A percentile compares a stretch with the other conserved stretches of the same genome.
Conservation (phyloP, 2,329 filamentous ascomycete genomes). For the Hymenoscyphus fraxineus region DNA sequence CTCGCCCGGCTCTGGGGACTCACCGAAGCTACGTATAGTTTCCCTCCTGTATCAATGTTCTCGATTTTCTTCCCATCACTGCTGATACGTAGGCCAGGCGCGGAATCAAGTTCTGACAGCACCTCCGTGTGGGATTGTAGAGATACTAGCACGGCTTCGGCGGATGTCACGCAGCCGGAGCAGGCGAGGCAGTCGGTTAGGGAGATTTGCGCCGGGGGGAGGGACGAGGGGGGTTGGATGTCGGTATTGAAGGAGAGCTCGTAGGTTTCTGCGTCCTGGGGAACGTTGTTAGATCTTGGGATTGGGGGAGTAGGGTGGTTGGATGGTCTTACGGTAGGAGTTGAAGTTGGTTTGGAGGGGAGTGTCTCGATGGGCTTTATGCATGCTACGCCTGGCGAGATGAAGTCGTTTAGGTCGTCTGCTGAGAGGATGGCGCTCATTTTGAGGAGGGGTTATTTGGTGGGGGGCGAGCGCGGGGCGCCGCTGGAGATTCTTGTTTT, state of each 20-base stretch:
- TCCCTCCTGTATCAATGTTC: conserved; percentile 55
- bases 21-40: conserved; percentile 88
- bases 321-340: no score
- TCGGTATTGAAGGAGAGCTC: conserved; percentile 95
- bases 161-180: conserved; percentile 95
- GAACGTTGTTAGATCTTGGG: conserved; percentile 7
- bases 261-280: conserved; percentile 42
- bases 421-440: conserved; percentile 98
- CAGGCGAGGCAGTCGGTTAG: conserved; percentile 96
- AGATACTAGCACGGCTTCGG: conserved; percentile 93
- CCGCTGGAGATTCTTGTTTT: conserved; percentile 6
- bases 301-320: no score
- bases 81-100: conserved; percentile 41
- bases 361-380: conserved; percentile 97
- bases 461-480: conserved; percentile 19
- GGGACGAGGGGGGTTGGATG: conserved; percentile 46
- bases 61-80: conserved; percentile 40
- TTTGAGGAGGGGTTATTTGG: not conserved
- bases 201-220: conserved; percentile 82
- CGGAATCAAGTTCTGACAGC: conserved; percentile 71
- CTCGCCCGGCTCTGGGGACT: conserved; percentile 89
- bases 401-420: conserved; percentile 98
- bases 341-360: conserved; percentile 44
- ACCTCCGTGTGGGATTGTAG: conserved; percentile 93
- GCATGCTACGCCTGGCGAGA: conserved; percentile 93